Base-by-base conservation (phyloP, 73 alveolate species). In the Paraurostyla sp. region DNA sequence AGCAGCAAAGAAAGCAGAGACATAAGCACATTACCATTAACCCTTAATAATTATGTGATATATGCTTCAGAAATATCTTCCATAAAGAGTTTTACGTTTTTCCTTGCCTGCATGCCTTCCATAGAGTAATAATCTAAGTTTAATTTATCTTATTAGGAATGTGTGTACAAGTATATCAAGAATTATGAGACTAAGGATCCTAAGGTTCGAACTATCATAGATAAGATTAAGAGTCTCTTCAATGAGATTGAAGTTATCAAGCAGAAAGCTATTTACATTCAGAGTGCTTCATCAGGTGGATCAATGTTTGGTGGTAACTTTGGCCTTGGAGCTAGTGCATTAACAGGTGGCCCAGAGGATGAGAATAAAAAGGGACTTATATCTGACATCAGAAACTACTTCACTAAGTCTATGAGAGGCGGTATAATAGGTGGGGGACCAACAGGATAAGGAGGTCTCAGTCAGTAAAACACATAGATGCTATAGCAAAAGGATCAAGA, bases 41-140 rank as follows among this genome's bases (percentile, higher is more conserved):
- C 51, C 90, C 96, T 27, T n/a, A 83, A 50, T 93, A 95, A 57
- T 83, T 81, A 73, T 96, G 99, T 82, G 97, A 93, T 52, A 86
- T 93, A 25, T 96, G 99, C 81, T 73, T 48, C 71, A 85, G 89
- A 27, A 62, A 94, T 38, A 57, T 93, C 48, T 87, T 96, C 71
- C 73, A 71, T 49, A 93, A 92, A 42, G 92, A 94, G 36, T 96
- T 96, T 86, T 95, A 95, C 88, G 93, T 95, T 1, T 96, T 94
- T 86, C 99, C 98, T 7, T 96, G 99, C 82, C 87, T 91, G 51
- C 99, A 96, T 91, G 97, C 96, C 35, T 96, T 95, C 94, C 99
- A 96, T 71, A 96, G 96, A 88, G 98, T 69, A 69, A 69, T 85
- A 63, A 58, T 36, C 27, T 38, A 40, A 41, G 25, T 42, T 7